Evolutionary conservation across 225 moss, liverwort and hornwort genomes (phyloP).

Genomic region (Pleurozium schreberi): DNA sequence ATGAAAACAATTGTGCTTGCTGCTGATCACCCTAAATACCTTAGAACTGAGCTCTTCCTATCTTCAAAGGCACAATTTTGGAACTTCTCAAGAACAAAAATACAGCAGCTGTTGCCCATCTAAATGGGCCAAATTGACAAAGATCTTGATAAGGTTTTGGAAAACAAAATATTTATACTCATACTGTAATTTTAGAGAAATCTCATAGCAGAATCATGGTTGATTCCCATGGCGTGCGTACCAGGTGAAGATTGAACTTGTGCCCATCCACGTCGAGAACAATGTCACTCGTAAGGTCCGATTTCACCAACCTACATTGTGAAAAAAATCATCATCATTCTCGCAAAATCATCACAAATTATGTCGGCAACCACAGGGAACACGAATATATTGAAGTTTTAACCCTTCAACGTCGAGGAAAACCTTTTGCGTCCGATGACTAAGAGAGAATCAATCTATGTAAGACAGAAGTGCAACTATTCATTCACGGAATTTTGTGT

Average conservation of each 20-base stretch:
- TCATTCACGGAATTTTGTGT: too few species aligned
- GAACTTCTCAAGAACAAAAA: not conserved
- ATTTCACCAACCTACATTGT: constrained; percentile 54
- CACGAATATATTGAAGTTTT: not conserved
- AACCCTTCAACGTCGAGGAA: too few species aligned
- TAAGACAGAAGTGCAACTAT: too few species aligned
- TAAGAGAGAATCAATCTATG: too few species aligned
- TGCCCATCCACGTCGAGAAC: constrained; percentile 47
- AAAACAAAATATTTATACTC: not conserved
- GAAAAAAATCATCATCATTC: not conserved
- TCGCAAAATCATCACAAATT: not conserved
- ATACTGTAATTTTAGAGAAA: not conserved
- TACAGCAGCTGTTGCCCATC: not conserved
- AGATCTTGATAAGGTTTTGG: not conserved
- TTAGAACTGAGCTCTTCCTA: not conserved
- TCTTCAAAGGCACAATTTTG: not conserved
- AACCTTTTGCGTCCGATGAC: too few species aligned
- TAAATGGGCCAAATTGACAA: not conserved
- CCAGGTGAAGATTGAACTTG: constrained; percentile 76
- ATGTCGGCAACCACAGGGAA: not conserved
- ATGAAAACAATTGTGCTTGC: not conserved
- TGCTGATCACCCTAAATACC: not conserved
- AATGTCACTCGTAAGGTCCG: constrained; percentile 68
- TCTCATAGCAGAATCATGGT: not conserved
- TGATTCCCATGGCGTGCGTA: constrained; percentile 3